phyloP scores from a whole-genome alignment of 2,329 filamentous ascomycete genomes.

The Xylariales sp. region DNA sequence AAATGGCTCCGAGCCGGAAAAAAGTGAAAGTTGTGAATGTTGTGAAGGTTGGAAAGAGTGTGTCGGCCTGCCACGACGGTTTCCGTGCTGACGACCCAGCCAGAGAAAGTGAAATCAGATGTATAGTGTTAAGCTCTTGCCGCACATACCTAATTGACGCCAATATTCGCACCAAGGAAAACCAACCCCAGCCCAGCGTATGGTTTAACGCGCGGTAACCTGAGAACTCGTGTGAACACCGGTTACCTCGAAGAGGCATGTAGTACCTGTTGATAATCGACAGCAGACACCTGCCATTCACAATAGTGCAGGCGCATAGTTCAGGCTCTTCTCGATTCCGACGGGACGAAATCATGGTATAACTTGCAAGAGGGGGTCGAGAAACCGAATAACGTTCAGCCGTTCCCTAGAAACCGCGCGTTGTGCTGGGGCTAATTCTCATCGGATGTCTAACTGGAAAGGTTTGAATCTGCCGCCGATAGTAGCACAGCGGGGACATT shows the following conservation, averaged over 20 bases:
- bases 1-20: no score
- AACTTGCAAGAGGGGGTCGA: slow-evolving; percentile 6
- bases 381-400: slow-evolving; percentile 7
- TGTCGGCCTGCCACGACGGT: no score
- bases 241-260: no score
- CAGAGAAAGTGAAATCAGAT: no score
- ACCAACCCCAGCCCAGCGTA: background rate
- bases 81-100: no score
- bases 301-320: no score
- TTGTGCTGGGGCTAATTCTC: slow-evolving; percentile 22
- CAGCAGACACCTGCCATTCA: no score
- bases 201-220: background rate
- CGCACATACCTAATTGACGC: background rate
- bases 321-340: no score
- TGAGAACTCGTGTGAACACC: background rate
- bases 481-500: slow-evolving; percentile 75
- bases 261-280: no score
- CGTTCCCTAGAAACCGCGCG: slow-evolving; percentile 5
- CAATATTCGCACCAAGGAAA: background rate
- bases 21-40: no score
- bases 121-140: no score
- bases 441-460: slow-evolving; percentile 79
- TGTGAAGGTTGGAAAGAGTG: no score
- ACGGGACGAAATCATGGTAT: slow-evolving; percentile 4
- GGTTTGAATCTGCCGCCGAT: slow-evolving; percentile 79